Evolutionary conservation across 352 stramenopile genomes (phyloP).

Genomic region (Poterioochromonas sp.): DNA sequence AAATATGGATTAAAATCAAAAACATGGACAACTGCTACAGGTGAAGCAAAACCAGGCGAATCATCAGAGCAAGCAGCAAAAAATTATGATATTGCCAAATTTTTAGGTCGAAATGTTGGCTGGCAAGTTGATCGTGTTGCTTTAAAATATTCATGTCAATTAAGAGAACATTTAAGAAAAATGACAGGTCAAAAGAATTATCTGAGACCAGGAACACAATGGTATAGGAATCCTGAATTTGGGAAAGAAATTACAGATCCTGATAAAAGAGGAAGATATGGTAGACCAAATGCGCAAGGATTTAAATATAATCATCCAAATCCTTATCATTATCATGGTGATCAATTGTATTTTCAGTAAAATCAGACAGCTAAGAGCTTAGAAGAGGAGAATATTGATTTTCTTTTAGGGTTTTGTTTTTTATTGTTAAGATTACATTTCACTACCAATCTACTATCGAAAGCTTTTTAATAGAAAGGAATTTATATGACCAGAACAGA

Average conservation of each 20-base stretch:
- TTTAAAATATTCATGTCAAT: slow-evolving; percentile 24
- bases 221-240: slow-evolving; percentile 31
- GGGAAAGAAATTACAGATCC: slow-evolving; percentile 14
- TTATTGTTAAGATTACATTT: too few species aligned
- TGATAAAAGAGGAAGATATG: slow-evolving; percentile 21
- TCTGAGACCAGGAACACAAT: slow-evolving; percentile 12
- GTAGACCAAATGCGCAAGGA: background rate
- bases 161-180: background rate
- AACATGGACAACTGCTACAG: slow-evolving; percentile 29
- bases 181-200: background rate
- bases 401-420: too few species aligned
- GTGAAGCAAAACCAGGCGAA: slow-evolving; percentile 24
- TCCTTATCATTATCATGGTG: slow-evolving; percentile 22
- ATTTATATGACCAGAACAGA: too few species aligned
- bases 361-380: too few species aligned
- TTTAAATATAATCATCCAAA: slow-evolving; percentile 18
- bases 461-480: too few species aligned
- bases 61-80: slow-evolving; percentile 16
- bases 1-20: slow-evolving; percentile 30
- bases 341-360: too few species aligned
- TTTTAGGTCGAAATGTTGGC: slow-evolving; percentile 18
- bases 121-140: slow-evolving; percentile 23
- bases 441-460: too few species aligned
- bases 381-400: too few species aligned
- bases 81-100: slow-evolving; percentile 24